Percentiles rank a stretch among this genome's conserved stretches.
phyloP scores from a whole-genome alignment of 2,329 filamentous ascomycete genomes.

The Penicillium sp. region DNA sequence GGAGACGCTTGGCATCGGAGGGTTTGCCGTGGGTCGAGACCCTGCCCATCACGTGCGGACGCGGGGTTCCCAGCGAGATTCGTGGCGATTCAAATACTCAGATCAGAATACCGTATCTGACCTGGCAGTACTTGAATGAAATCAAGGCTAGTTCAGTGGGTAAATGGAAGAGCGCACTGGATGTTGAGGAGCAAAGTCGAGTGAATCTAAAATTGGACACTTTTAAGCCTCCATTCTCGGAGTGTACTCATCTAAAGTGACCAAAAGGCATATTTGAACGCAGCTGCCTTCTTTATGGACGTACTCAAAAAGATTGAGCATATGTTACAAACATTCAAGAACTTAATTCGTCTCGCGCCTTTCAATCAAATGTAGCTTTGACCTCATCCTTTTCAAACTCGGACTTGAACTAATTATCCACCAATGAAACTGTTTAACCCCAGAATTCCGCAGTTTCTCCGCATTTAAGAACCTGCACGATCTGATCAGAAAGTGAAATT shows the following conservation, averaged over 20 bases:
- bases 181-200: background rate
- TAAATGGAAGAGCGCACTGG: background rate
- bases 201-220: background rate
- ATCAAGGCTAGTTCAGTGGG: background rate
- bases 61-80: background rate
- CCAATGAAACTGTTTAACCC: background rate
- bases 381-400: background rate
- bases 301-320: background rate
- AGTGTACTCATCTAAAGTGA: background rate
- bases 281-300: background rate
- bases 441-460: background rate
- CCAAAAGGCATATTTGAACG: background rate
- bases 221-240: background rate
- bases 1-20: constrained; percentile 8
- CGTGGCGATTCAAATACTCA: background rate
- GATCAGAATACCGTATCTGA: background rate
- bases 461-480: background rate
- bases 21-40: background rate
- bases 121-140: background rate
- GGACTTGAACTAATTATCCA: constrained; percentile 1
- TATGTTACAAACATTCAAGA: background rate
- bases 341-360: background rate
- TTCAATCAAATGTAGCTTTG: background rate
- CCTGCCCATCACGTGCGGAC: background rate
- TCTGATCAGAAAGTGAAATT: background rate